Evolutionary conservation across 345 rosid species (phyloP).

Genomic region (Citrus glauca): DNA sequence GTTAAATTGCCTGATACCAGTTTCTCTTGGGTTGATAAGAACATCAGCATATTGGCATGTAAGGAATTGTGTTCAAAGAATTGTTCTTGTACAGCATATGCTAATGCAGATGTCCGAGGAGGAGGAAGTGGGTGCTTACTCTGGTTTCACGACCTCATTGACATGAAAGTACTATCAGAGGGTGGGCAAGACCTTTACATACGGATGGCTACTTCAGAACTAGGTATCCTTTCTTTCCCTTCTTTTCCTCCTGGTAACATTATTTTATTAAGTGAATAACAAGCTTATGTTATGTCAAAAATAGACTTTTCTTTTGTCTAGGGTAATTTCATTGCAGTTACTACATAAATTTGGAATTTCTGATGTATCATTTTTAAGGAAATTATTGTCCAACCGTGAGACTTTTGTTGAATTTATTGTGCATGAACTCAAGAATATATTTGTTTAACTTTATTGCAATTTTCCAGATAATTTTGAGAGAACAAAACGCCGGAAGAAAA

Average conservation of each 20-base stretch:
- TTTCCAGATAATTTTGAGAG: not conserved
- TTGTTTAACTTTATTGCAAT: not conserved
- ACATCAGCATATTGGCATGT: conserved; percentile 13
- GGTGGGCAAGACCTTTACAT: conserved; percentile 7
- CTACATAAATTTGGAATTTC: not conserved
- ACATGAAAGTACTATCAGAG: not conserved
- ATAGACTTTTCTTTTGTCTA: not conserved
- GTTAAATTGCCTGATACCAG: conserved; percentile 12
- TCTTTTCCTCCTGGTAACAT: not conserved
- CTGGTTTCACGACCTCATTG: conserved; percentile 9
- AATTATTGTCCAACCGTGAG: not conserved
- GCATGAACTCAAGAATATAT: too few relatives aligned
- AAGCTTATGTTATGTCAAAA: too few relatives aligned
- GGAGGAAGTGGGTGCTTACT: conserved; percentile 15
- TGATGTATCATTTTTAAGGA: not conserved
- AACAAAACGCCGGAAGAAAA: not conserved
- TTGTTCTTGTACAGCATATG: conserved; percentile 21
- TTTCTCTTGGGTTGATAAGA: not conserved
- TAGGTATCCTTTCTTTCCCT: not conserved
- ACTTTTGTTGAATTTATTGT: not conserved
- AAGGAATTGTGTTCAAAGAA: conserved; percentile 7
- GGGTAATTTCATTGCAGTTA: not conserved
- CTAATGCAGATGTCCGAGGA: conserved; percentile 8
- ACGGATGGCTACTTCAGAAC: conserved; percentile 18
- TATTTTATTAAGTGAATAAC: not conserved